Conservation (phyloP, 345 rosid genomes). For the Eucalyptus tenuipes region DNA sequence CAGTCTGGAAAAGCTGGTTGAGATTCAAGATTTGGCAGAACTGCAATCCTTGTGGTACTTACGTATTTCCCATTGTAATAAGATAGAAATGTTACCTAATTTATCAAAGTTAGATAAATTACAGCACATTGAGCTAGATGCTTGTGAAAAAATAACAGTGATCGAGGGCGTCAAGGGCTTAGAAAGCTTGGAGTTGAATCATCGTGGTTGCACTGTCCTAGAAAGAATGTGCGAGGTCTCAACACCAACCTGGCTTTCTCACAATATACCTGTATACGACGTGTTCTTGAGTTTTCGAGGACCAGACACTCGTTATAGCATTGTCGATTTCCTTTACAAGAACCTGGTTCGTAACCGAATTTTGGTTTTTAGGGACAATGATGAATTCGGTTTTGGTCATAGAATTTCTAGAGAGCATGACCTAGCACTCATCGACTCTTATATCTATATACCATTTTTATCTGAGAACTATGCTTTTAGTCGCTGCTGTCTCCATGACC, state of each 20-base stretch:
- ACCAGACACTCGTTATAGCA: background rate
- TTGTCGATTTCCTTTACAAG: background rate
- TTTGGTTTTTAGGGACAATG: background rate
- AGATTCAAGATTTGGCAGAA: background rate
- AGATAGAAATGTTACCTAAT: background rate
- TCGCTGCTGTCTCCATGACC: fast-evolving
- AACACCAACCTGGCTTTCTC: background rate
- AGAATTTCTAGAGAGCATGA: too few species aligned
- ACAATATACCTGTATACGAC: background rate
- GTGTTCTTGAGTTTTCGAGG: background rate
- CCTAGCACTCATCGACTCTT: background rate
- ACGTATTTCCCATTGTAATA: background rate
- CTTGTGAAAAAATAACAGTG: background rate
- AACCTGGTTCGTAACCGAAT: background rate
- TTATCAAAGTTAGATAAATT: background rate
- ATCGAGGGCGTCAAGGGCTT: background rate
- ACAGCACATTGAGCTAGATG: background rate
- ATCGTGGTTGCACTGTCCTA: background rate
- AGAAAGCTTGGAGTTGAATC: background rate
- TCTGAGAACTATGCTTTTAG: background rate
- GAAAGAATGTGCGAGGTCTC: too few species aligned
- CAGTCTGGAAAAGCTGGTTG: background rate
- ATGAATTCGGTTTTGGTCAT: too few species aligned
- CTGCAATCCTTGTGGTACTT: background rate
- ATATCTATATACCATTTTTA: background rate